These are phyloP conservation scores for Acer negundo DNA, from an alignment of 345 rosid species.

Conservation along the genomic window DNA sequence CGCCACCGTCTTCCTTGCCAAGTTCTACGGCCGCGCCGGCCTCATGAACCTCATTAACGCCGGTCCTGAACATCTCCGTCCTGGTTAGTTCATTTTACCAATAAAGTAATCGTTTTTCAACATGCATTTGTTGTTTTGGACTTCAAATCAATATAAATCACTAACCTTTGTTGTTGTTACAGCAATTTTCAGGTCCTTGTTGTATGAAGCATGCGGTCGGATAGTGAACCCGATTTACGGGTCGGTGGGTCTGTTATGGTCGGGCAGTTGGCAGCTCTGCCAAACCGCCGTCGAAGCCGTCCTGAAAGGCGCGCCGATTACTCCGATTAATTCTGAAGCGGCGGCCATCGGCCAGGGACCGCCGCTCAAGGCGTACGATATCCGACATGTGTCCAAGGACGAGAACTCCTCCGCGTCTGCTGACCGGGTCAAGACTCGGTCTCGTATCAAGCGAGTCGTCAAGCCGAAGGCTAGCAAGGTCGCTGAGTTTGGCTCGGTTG, in stretches of 20 bases:
- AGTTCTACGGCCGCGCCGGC: constrained; percentile 96
- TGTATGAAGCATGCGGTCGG: constrained; percentile 97
- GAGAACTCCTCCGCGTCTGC: constrained; percentile 51
- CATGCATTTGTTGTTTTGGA: neutral
- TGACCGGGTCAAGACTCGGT: constrained; percentile 45
- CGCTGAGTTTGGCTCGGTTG: neutral
- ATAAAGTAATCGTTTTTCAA: too few species aligned
- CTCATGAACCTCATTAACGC: constrained; percentile 97
- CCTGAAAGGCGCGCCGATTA: constrained; percentile 79
- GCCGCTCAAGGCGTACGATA: constrained; percentile 74
- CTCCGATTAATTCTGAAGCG: constrained; percentile 65
- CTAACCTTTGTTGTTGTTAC: constrained; percentile 6
- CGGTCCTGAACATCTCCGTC: constrained; percentile 94
- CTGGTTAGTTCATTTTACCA: constrained; percentile 46
- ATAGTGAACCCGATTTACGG: constrained; percentile 96
- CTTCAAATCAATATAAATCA: too few species aligned
- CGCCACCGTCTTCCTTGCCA: constrained; percentile 97
- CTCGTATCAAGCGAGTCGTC: constrained; percentile 48
- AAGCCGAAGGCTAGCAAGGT: constrained; percentile 34
- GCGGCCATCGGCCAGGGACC: constrained; percentile 74
- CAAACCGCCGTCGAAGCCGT: constrained; percentile 96
- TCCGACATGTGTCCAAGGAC: constrained; percentile 85
- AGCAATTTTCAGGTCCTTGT: constrained; percentile 92
- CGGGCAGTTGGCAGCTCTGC: constrained; percentile 95
- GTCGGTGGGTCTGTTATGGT: constrained; percentile 89